Percentiles rank a stretch among this genome's conserved stretches.
These are phyloP conservation scores for Backusella mclennaniae DNA, from an alignment of 192 early-diverging fungal genomes.

Conservation along the genomic window DNA sequence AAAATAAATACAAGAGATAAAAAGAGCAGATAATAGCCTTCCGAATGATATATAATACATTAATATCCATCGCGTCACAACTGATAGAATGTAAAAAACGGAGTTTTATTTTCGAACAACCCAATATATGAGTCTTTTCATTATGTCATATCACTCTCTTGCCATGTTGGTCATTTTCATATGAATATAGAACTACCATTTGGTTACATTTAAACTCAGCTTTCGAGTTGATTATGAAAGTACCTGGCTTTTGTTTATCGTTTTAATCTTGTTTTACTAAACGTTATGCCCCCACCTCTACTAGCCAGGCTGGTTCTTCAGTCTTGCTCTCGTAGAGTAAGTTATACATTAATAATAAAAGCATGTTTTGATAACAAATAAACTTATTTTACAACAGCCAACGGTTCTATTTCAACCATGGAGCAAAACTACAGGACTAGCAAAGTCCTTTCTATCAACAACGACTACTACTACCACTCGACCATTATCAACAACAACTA, in stretches of 20 bases:
- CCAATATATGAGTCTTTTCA: too few species aligned
- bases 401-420: not conserved
- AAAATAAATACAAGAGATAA: too few species aligned
- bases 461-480: not conserved
- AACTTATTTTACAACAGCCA: not conserved
- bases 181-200: too few species aligned
- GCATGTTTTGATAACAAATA: not conserved
- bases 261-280: not conserved
- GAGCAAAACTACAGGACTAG: not conserved
- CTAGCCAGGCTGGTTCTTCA: not conserved
- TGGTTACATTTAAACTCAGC: too few species aligned
- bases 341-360: not conserved
- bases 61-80: too few species aligned
- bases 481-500: not conserved
- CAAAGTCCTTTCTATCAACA: slow-evolving; percentile 1
- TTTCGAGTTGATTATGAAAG: too few species aligned
- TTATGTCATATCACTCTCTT: too few species aligned
- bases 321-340: slow-evolving; percentile 2
- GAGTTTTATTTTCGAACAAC: too few species aligned
- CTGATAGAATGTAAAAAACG: too few species aligned
- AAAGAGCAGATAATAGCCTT: too few species aligned
- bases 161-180: too few species aligned
- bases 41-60: too few species aligned
- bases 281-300: not conserved
- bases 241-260: not conserved